A percentile compares a stretch with the other conserved stretches of the same genome.
Conservation (phyloP, 1,284 basidiomycete genomes). For the Trametes polyzona region DNA sequence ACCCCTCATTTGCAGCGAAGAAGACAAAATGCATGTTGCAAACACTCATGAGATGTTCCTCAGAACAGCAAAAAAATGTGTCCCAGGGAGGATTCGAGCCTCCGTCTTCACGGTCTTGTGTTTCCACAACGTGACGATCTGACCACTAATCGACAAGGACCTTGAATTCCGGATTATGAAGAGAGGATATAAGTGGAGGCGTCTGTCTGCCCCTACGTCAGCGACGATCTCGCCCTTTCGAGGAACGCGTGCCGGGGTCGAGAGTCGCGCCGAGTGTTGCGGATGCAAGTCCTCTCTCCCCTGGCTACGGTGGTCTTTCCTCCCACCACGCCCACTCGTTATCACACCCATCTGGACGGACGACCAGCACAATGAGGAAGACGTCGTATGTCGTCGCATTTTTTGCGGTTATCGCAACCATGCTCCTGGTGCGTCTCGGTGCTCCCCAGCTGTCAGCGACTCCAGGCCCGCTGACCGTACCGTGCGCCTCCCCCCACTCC, state of each 20-base stretch:
- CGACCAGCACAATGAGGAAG: constrained; percentile 53
- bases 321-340: background rate
- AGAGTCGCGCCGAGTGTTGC: constrained; percentile 1
- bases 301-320: background rate
- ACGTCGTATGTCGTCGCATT: constrained; percentile 66
- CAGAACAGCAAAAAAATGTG: constrained; percentile 15
- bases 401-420: constrained; percentile 50
- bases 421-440: constrained; percentile 53
- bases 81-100: constrained; percentile 33
- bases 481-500: background rate
- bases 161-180: too few relatives aligned
- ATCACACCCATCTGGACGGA: background rate
- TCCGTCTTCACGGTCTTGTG: constrained; percentile 29
- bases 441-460: constrained; percentile 1
- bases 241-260: background rate
- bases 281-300: background rate
- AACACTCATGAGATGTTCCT: too few relatives aligned
- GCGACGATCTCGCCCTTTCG: constrained; percentile 2
- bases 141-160: constrained; percentile 35
- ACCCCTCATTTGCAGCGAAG: too few relatives aligned
- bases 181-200: background rate
- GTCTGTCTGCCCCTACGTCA: background rate
- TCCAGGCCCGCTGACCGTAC: too few relatives aligned
- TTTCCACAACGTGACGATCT: constrained; percentile 33
- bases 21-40: too few relatives aligned